phyloP scores from a whole-genome alignment of 2,329 filamentous ascomycete species.

The Helminthosporium solani region DNA sequence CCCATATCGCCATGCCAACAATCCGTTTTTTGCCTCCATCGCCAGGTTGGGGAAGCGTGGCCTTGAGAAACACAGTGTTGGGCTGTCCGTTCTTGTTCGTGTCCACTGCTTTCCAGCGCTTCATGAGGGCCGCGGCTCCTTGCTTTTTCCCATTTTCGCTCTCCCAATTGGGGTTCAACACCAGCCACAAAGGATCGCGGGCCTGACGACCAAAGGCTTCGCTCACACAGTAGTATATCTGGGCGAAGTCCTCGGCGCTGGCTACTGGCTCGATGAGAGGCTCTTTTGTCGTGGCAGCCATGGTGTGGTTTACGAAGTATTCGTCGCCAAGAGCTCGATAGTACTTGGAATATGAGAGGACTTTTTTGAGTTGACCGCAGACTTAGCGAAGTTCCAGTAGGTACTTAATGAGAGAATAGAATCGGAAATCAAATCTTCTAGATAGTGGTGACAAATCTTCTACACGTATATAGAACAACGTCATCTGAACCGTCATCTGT shows the following conservation, averaged over 20 bases:
- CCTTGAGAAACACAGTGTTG: conserved; percentile 58
- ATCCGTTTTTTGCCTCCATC: conserved; percentile 33
- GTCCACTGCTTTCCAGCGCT: conserved; percentile 47
- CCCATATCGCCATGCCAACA: conserved; percentile 59
- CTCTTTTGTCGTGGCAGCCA: not conserved
- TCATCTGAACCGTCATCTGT: too few relatives aligned
- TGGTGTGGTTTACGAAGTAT: not conserved
- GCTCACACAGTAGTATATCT: conserved; percentile 36
- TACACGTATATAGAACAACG: too few relatives aligned
- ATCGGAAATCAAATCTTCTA: too few relatives aligned
- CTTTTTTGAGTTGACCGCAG: too few relatives aligned
- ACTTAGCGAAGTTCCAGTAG: too few relatives aligned
- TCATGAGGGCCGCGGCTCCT: conserved; percentile 42
- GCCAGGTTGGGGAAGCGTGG: conserved; percentile 46
- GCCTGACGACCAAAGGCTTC: conserved; percentile 54
- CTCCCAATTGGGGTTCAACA: conserved; percentile 58
- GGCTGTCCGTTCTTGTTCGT: conserved; percentile 48
- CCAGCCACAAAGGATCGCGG: conserved; percentile 54
- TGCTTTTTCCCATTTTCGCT: conserved; percentile 47
- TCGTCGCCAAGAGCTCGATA: too few relatives aligned
- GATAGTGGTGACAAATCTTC: too few relatives aligned
- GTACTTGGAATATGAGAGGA: too few relatives aligned
- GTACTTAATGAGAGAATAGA: too few relatives aligned
- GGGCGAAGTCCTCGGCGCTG: conserved; percentile 24
- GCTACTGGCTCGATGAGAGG: conserved; percentile 14